Evolutionary conservation across 495 filamentous ascomycete species (phyloP).

Genomic region (Letharia lupina): DNA sequence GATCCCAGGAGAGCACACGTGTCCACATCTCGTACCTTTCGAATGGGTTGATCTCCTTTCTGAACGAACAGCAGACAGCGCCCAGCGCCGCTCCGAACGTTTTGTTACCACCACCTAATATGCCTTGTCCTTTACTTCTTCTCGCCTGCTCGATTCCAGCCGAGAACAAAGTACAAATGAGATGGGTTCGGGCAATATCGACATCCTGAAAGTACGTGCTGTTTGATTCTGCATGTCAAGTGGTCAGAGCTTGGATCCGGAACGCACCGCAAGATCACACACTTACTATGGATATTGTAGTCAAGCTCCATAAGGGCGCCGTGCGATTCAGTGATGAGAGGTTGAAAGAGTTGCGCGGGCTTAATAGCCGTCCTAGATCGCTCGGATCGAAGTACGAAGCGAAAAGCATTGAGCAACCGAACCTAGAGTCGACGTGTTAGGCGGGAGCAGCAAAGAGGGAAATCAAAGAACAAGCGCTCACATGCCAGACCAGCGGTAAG

Average conservation of each 20-base stretch:
- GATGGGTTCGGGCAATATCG: conserved; percentile 58
- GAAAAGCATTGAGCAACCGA: conserved; percentile 42
- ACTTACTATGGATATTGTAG: conserved; percentile 54
- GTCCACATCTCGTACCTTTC: conserved; percentile 59
- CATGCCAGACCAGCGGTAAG: conserved; percentile 55
- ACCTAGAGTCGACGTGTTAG: conserved; percentile 34
- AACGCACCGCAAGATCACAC: background rate
- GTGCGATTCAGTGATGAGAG: conserved; percentile 43
- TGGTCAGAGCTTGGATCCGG: background rate
- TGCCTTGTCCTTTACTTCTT: conserved; percentile 48
- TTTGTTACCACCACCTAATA: conserved; percentile 39
- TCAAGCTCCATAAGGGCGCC: conserved; percentile 47
- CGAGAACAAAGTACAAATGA: conserved; percentile 33
- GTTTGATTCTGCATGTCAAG: conserved; percentile 43
- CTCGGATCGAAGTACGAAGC: conserved; percentile 17
- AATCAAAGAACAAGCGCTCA: conserved; percentile 31
- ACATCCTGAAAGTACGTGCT: conserved; percentile 67
- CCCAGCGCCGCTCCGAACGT: conserved; percentile 45
- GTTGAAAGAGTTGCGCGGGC: conserved; percentile 40
- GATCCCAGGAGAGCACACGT: conserved; percentile 60
- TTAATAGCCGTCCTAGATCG: conserved; percentile 14
- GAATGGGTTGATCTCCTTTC: conserved; percentile 58
- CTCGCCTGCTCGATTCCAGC: conserved; percentile 36
- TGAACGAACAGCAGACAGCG: conserved; percentile 56
- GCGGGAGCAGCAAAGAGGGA: too few relatives aligned